Conservation (phyloP, 2,329 filamentous ascomycete species). For the Macroventuria anomochaeta region DNA sequence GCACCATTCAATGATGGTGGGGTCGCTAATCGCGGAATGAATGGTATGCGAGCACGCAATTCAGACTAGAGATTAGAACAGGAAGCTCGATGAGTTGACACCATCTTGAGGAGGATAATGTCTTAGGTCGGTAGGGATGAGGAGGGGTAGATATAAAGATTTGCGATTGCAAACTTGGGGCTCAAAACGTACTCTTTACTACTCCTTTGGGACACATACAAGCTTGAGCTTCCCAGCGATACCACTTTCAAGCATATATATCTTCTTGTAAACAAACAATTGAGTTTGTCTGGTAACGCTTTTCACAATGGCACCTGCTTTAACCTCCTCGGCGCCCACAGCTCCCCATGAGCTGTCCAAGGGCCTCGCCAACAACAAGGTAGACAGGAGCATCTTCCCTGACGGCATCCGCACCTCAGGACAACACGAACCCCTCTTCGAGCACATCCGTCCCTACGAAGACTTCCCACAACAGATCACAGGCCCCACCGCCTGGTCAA, state of each 20-base stretch:
- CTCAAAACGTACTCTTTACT: constrained; percentile 1
- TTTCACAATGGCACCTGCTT: constrained; percentile 49
- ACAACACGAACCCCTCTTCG: constrained; percentile 73
- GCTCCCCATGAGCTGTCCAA: constrained; percentile 47
- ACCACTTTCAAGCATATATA: not conserved
- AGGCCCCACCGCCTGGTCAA: constrained; percentile 75
- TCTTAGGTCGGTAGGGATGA: constrained; percentile 22
- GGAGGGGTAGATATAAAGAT: constrained; percentile 22
- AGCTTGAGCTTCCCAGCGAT: not conserved
- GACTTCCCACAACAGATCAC: constrained; percentile 74
- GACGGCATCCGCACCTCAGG: constrained; percentile 73
- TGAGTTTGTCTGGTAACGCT: not conserved
- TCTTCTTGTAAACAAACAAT: not conserved
- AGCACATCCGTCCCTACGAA: constrained; percentile 69
- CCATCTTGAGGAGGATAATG: constrained; percentile 18
- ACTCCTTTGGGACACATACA: constrained; percentile 2
- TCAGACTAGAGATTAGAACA: constrained; percentile 36
- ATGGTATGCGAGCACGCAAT: constrained; percentile 41
- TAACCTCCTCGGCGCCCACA: constrained; percentile 47
- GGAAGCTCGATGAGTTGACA: constrained; percentile 23
- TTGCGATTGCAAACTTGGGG: constrained; percentile 6
- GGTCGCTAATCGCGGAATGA: constrained; percentile 19
- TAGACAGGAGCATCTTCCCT: constrained; percentile 62
- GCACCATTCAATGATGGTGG: constrained; percentile 9
- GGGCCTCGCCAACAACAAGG: constrained; percentile 37